Base-by-base conservation (phyloP, 352 stramenopile genomes). In the Saprolegnia diclina region DNA sequence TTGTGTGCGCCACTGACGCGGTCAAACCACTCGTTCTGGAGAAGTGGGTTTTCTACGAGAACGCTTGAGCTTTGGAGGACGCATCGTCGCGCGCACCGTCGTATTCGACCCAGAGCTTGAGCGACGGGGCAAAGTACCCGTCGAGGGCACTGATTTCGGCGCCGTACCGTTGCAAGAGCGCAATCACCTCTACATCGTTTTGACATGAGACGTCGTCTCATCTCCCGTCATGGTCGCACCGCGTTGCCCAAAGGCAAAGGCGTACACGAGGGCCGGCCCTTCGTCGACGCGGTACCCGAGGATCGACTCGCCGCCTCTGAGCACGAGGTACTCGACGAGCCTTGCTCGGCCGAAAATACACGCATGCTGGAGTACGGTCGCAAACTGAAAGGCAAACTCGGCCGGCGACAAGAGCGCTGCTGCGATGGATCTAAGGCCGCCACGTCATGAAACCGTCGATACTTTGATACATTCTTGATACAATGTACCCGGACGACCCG, bases 381-480 rank as follows among this genome's bases (percentile, higher is more conserved):
- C 80, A 56, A 90, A 91, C 64, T 90, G 83, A 44, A 90, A 89
- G 1, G 80, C 78, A 71, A 90, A 90, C 5, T 77, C 73, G 50
- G 69, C 78, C 0, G 4, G 76, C 63, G 50, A 81, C 78, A 14
- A 52, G 72, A 4, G 7, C 9, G 32, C 19, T 2, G 29, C 29
- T 35, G 29, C 29, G 29, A 35, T 35, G 29, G 29, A 35, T 35
- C 29, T 35, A 35, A 5, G 2, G 29, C 29, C 29, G 29, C 29
- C 29, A 35, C 29, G 29, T 35, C 29, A 35, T 35, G 29, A 35
- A 35, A 66, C 81, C 78, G 50, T 79, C 82, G 46, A 78, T 74
- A 29, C 35, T 11, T 19, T n/a, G 35, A 57, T 11, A 14, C 10
- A 40, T 59, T 19, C 10, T 40, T 4, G 56, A 29, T 10, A 13